phyloP scores from a whole-genome alignment of 2,329 filamentous ascomycete species.

The Sclerotinia spermophila region DNA sequence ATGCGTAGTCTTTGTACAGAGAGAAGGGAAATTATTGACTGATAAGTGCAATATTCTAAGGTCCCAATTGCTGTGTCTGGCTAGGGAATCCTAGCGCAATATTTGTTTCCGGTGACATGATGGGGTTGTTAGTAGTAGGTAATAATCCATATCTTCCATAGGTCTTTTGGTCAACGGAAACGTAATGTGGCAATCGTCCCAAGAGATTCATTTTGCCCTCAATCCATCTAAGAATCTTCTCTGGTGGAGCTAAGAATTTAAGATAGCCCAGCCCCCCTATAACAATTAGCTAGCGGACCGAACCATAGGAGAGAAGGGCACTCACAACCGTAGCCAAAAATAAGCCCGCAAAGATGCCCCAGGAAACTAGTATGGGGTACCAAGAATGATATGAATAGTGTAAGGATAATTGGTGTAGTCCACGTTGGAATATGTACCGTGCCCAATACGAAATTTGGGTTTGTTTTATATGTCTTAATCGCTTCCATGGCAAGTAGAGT shows the following conservation, averaged over 20 bases:
- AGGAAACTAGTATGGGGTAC: constrained; percentile 79
- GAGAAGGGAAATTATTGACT: background rate
- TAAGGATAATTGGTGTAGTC: constrained; percentile 77
- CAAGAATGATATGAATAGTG: constrained; percentile 70
- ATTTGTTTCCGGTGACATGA: constrained; percentile 38
- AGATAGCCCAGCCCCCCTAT: constrained; percentile 82
- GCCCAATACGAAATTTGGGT: constrained; percentile 69
- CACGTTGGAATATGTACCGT: constrained; percentile 79
- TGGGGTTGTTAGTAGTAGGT: constrained; percentile 51
- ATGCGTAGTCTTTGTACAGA: constrained; percentile 16
- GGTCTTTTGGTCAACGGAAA: constrained; percentile 93
- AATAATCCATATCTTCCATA: constrained; percentile 89
- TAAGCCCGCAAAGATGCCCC: constrained; percentile 81
- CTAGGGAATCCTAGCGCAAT: constrained; percentile 58
- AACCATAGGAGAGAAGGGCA: constrained; percentile 24
- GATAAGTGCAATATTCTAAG: constrained; percentile 43
- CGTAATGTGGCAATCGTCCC: constrained; percentile 81
- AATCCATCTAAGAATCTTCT: constrained; percentile 81
- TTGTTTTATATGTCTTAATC: constrained; percentile 76
- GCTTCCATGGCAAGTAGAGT: constrained; percentile 80
- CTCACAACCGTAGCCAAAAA: constrained; percentile 81
- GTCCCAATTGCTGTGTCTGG: constrained; percentile 62
- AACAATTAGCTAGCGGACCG: constrained; percentile 26
- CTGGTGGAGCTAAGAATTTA: constrained; percentile 83
- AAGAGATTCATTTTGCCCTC: constrained; percentile 85